Evolutionary conservation across 176 grass and related monocot genomes (phyloP), one percentile per base, ranked within the genome.

Genomic region (Carex pumila): DNA sequence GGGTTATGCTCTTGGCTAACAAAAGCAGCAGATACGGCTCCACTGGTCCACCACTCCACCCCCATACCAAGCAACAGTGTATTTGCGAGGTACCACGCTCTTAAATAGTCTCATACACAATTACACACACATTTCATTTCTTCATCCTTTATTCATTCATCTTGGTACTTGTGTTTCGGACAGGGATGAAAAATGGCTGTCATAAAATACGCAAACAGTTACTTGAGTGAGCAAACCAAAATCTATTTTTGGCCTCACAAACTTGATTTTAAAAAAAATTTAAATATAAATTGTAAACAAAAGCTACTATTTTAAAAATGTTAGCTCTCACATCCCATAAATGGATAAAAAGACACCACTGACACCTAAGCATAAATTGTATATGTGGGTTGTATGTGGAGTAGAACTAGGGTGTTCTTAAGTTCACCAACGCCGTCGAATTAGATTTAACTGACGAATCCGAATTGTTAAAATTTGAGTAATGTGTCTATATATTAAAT

Each of bases 81-180:
- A 66, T 64, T 83, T 31, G 36, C 80, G n/a, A 83, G 80, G 80
- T 65, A 83, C 41, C 61, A 65, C 41, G 61, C 80, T 65, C 59
- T 83, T 83, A 67, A 83, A 83, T 68, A 68, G 43, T 31, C 39
- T 59, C 47, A 45, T 43, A 47, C 37, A 39, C 5, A 39, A 3
- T 0, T 0, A 4, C 53, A 37, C 36, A 37, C 37, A 39, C 37
- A 34, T 4, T 65, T 83, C 61, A 18, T 67, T 82, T 66, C 52
- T 82, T 7, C 29, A 47, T 63, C 31, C 31, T 21, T 67, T 67
- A 50, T 83, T 83, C 62, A 50, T 68, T 83, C 62, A 83, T 65
- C 39, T 82, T 52, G 80, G 80, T 68, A 82, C 41, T 83, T 83
- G 80, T 83, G 61, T 83, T 83, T 83, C 47, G 61, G 61, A 83